Conservation (phyloP, 305 asterid genomes). For the Plantago coronopus region DNA sequence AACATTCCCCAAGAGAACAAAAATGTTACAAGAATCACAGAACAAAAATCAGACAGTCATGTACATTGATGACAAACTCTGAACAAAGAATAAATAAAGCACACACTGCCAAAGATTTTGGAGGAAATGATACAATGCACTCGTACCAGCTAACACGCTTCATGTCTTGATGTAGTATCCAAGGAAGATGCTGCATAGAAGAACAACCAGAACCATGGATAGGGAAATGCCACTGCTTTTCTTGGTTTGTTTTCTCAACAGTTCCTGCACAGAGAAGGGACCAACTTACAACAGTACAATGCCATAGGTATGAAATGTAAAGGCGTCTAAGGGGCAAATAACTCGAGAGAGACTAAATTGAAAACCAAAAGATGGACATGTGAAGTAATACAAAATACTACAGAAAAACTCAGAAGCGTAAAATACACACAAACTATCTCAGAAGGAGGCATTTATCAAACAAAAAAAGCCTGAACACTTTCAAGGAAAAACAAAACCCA, state of each 20-base stretch:
- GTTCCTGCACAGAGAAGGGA: constrained; percentile 38
- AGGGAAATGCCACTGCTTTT: constrained; percentile 40
- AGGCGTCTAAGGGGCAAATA: background rate
- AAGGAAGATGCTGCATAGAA: constrained; percentile 46
- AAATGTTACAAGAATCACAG: constrained; percentile 6
- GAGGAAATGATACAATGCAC: background rate
- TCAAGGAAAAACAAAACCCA: too few species aligned
- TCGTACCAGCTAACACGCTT: background rate
- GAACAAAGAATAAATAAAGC: constrained; percentile 7
- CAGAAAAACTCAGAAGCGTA: too few species aligned
- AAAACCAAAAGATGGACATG: too few species aligned
- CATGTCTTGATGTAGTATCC: constrained; percentile 46
- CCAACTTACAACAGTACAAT: constrained; percentile 8
- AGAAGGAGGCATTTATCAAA: too few species aligned
- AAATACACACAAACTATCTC: too few species aligned
- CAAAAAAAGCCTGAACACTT: too few species aligned
- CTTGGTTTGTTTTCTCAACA: constrained; percentile 36
- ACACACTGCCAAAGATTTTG: background rate
- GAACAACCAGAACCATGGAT: constrained; percentile 32
- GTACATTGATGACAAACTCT: constrained; percentile 2
- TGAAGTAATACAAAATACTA: too few species aligned
- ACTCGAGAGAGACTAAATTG: too few species aligned
- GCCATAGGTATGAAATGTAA: background rate
- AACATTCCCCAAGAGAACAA: background rate
- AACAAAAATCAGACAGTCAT: background rate